Base-by-base conservation (phyloP, 2,329 filamentous ascomycete genomes). In the Neofusicoccum umdonicola region DNA sequence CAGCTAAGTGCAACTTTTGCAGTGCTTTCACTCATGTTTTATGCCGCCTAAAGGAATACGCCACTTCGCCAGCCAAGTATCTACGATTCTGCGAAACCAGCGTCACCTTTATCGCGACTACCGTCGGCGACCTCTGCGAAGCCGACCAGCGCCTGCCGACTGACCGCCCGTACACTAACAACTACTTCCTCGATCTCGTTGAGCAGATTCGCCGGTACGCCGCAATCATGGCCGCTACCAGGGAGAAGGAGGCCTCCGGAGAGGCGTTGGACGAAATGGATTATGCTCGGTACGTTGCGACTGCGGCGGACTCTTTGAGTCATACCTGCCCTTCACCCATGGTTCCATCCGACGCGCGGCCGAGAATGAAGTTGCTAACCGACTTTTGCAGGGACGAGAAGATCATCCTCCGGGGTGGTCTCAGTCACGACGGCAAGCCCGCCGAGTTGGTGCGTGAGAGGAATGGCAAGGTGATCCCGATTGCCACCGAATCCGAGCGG, bases 181-280 rank as follows among this genome's bases (percentile, higher is more conserved):
- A 92, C 76, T 98, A 98, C 81, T 97, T 97, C 77, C 90, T 97
- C 81, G 94, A 98, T 82, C 88, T 98, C 67, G 89, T 96, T 77
- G 92, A 96, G 77, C 93, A 97, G 86, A 93, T 97, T 72, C 87
- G 89, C 76, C 87, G 92, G 76, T 96, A 97, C 86, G 93, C 92
- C 67, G 87, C 88, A 72, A 91, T 95, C 76, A 88, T 97, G 72
- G 88, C 89, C 68, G 88, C 88, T 70, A 87, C 88, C 69, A 89
- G 92, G 73, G 85, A 90, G 72, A 88, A 87, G 72, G 83, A 86
- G 73, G 83, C 82, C 67, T 83, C 86, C 68, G 82, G 84, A 66
- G 81, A 85, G 71, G 77, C 78, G 51, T 74, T 81, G 64, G 79
- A 82, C 73, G 79, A 83, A 50, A 82, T 82, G 78, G 82, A 84